Evolutionary conservation across 202 grass and related monocot species (phyloP).

Genomic region (Zoysia matrella): DNA sequence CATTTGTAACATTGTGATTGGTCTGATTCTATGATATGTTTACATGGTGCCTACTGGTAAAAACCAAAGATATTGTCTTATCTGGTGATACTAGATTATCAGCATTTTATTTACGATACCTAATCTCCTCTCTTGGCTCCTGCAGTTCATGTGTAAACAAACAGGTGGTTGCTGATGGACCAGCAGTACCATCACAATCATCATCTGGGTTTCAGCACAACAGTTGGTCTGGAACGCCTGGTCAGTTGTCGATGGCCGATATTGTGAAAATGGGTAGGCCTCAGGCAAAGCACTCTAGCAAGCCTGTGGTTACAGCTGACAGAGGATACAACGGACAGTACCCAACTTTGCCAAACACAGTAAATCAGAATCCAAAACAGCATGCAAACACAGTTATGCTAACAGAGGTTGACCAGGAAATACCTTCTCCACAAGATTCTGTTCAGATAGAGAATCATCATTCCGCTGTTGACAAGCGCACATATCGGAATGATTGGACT

Average conservation of each 20-base stretch:
- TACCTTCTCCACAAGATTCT: constrained; percentile 51
- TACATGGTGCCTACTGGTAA: background rate
- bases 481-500: no score
- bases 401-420: constrained; percentile 53
- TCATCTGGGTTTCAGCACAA: constrained; percentile 70
- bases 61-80: no score
- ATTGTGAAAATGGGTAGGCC: constrained; percentile 92
- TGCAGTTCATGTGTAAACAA: constrained; percentile 59
- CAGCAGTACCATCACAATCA: constrained; percentile 55
- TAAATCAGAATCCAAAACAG: constrained; percentile 58
- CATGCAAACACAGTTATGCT: constrained; percentile 38
- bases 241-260: constrained; percentile 92
- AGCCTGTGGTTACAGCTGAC: constrained; percentile 55
- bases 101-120: constrained; percentile 14
- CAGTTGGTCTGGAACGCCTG: constrained; percentile 74
- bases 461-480: no score
- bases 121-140: constrained; percentile 38
- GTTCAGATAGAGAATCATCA: constrained; percentile 26
- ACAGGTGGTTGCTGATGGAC: constrained; percentile 58
- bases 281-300: constrained; percentile 63
- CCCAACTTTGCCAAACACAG: constrained; percentile 58
- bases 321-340: constrained; percentile 68
- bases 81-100: no score
- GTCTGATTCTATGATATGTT: constrained; percentile 5
- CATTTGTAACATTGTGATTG: constrained; percentile 12